Evolutionary conservation across 495 filamentous ascomycete species (phyloP), one percentile per base, ranked within the genome.

Genomic region (Penicillium bialowiezense): DNA sequence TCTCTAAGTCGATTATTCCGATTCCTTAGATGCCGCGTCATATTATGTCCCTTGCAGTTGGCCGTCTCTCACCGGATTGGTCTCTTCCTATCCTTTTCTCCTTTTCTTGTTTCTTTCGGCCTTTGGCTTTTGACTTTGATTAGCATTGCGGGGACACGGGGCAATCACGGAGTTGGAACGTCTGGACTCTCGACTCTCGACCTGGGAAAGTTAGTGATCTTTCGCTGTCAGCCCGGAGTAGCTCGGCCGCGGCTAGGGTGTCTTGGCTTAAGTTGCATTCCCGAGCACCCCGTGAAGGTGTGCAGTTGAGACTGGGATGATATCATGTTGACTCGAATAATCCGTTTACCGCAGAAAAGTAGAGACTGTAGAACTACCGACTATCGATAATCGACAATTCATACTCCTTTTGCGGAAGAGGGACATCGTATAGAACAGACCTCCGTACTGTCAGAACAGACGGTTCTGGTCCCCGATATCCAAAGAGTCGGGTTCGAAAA

Each of bases 201-300:
- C 12, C 19, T 31, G 36, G 7, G 21, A 41, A 34, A 33, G 2
- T 43, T 41, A 1, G 17, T 10, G 7, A 4, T 14, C 18, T 28
- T 24, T 32, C 13, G 13, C 14, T 13, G 19, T 41, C 37, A 29
- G n/a, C 41, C 40, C 55, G 51, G 54, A 60, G 50, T n/a, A 48
- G 14, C 39, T 60, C 56, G 48, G 56, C 34, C 48, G 44, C 32
- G 34, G 38, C 41, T 50, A 43, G 18, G 12, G 33, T 54, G 29
- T 29, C 41, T 56, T 56, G 48, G 48, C 29, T 38, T 28, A 19
- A 44, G 29, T 17, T 38, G 44, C 17, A 26, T 41, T 47, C 19
- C 50, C 45, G 36, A 54, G 31, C 18, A 23, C 28, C 23, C 19
- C 32, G 36, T n/a, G n/a, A n/a, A n/a, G n/a, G n/a, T 38, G 29